Evolutionary conservation across 139 green algal genomes (phyloP), one percentile per base, ranked within the genome.

Genomic region (Closterium sp.): DNA sequence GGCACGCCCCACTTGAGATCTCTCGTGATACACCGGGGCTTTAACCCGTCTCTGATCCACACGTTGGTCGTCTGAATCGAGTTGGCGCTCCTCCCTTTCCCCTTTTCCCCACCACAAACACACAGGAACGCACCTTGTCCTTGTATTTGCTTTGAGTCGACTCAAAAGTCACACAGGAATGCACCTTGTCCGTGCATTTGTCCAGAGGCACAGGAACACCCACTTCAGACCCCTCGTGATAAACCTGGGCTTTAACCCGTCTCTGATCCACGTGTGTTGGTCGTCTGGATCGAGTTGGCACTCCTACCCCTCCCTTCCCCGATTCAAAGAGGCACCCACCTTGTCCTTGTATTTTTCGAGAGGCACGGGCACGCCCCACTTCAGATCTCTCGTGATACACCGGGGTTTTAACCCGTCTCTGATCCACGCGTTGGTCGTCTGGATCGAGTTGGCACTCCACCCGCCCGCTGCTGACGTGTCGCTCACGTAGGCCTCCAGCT

Each of bases 141-240:
- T 62, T 62, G 42, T 62, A 62, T 62, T 62, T 62, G 42, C 7
- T 7, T 13, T 13, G 42, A 62, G 42, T 5, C 42, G 7, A 62
- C 42, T n/a, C n/a, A n/a, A n/a, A n/a, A n/a, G n/a, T n/a, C n/a
- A n/a, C n/a, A n/a, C n/a, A n/a, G n/a, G n/a, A n/a, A n/a, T n/a
- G n/a, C 31, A 95, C 96, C 96, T 99, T 99, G 94, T 98, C 96
- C 91, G 97, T 92, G 92, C 96, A 99, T 31, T 97, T 97, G 19
- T 97, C 92, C 87, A 97, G 94, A 0, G 98, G 98, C 34, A 99
- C 98, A 0, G 97, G 97, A 0, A 97, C 98, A 92, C 97, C 98
- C 97, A n/a, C n/a, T n/a, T n/a, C n/a, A n/a, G n/a, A n/a, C n/a
- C 98, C 99, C 95, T 98, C 0, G 98, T 99, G 96, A 99, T 99